A percentile compares a stretch with the other conserved stretches of the same genome.
phyloP scores from a whole-genome alignment of 23 red algal genomes.

The Agarophyton chilense region DNA sequence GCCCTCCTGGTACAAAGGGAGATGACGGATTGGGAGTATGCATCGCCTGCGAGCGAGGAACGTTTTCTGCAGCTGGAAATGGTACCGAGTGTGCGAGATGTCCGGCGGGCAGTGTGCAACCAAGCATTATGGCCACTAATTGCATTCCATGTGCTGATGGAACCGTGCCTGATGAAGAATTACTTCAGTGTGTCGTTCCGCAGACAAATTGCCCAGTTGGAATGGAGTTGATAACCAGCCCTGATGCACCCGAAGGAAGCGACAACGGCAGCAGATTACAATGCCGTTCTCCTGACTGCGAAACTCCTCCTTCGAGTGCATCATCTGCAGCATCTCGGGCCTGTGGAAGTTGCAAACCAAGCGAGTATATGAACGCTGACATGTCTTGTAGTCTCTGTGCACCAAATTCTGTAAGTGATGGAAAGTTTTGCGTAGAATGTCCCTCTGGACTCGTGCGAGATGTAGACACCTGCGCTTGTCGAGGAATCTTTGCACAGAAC shows the following conservation, averaged over 20 bases:
- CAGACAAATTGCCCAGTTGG: background rate
- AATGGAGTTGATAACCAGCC: background rate
- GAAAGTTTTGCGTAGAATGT: conserved; percentile 10
- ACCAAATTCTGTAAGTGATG: background rate
- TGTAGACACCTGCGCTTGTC: conserved; percentile 1
- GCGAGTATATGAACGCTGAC: background rate
- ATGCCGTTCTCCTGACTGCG: background rate
- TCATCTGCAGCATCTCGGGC: background rate
- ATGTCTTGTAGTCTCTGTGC: background rate
- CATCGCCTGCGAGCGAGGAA: background rate
- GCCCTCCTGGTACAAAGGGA: background rate
- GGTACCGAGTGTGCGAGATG: background rate
- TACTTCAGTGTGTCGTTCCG: background rate
- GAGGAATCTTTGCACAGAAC: conserved; percentile 8
- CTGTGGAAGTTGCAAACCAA: background rate
- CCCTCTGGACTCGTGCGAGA: background rate
- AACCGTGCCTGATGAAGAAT: background rate
- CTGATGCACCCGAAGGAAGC: background rate
- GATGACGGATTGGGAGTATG: background rate
- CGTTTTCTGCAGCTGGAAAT: background rate
- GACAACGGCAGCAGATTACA: too few relatives aligned
- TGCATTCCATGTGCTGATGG: background rate
- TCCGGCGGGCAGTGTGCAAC: conserved; percentile 12
- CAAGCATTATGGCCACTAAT: background rate
- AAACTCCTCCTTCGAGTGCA: background rate